Base-by-base conservation (phyloP, 225 moss, liverwort and hornwort genomes). In the Physcomitrellopsis africana region DNA sequence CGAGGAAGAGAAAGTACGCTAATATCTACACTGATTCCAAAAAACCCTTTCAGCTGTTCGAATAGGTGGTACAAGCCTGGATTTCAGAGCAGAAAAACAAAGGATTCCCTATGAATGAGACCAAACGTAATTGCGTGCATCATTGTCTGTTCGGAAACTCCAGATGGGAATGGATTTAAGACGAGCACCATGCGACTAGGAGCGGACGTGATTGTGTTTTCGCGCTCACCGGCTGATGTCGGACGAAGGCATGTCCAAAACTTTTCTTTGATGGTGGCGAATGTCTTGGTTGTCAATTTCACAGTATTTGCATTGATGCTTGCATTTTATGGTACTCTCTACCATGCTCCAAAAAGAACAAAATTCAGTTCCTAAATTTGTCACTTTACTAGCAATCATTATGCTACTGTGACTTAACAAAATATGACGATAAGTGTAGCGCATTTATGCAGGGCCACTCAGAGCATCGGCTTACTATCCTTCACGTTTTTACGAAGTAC, bases 101-200 rank as follows among this genome's bases (percentile, higher is more conserved):
- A 37, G 32, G 32, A 37, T 37, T 37, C 32, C 32, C 32, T 4
- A 37, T 4, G 32, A 37, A 55, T 20, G 55, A 55, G 19, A 55
- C 55, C 55, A 12, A 67, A 67, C 6, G n/a, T 52, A 12, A 70
- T 57, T 5, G 1, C 53, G 59, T 60, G 27, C 12, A 47, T 57
- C 56, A 23, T 16, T 56, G 5, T 16, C 11, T 70, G 41, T 37
- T 37, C 32, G 2, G 23, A n/a, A 58, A 14, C 59, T 58, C 48
- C 77, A 88, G 88, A 93, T 23, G 93, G 93, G 0, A 93, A 93
- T 74, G 93, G 93, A 12, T 93, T 93, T 66, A 93, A 93, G 57
- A 93, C 93, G 0, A 93, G 93, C 32, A 93, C 93, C 0, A 93
- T 93, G 93, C 85, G 93, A 10, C 60, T 93, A 16, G 93, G 93